Conservation (phyloP, 306 rosid species). For the Aeschynomene evenia region DNA sequence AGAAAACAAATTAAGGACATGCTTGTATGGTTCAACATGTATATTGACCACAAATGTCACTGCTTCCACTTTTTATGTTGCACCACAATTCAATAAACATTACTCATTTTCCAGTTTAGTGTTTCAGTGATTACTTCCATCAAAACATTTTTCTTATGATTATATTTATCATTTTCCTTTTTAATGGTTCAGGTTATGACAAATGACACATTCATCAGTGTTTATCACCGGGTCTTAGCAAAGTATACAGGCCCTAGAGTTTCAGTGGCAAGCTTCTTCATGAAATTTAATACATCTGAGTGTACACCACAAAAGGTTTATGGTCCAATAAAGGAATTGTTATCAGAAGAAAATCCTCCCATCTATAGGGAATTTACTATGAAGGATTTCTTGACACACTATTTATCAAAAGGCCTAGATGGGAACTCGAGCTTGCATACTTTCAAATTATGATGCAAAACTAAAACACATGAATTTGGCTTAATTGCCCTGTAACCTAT, state of each 20-base stretch:
- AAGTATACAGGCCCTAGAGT: slow-evolving; percentile 34
- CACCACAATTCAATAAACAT: background rate
- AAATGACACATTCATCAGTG: slow-evolving; percentile 42
- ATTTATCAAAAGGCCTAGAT: slow-evolving; percentile 6
- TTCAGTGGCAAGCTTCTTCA: slow-evolving; percentile 38
- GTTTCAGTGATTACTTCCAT: no score
- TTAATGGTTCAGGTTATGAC: slow-evolving; percentile 28
- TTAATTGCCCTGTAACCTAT: background rate
- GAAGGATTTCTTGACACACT: slow-evolving; percentile 7
- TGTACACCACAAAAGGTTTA: background rate
- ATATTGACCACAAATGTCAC: background rate
- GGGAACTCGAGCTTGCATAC: background rate
- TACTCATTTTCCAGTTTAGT: no score
- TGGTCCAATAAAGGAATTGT: slow-evolving; percentile 44
- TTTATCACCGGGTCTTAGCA: slow-evolving; percentile 36
- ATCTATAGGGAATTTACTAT: slow-evolving; percentile 18
- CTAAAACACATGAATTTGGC: background rate
- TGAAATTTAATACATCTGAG: background rate
- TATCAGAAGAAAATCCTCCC: slow-evolving; percentile 36
- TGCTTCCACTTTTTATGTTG: background rate
- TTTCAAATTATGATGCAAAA: background rate
- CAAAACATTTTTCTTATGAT: no score
- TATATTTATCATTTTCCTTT: background rate
- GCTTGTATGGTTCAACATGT: background rate
- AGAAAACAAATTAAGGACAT: background rate